Evolutionary conservation across 441 rosid genomes (phyloP).

Genomic region (Pelargonium citronellum): DNA sequence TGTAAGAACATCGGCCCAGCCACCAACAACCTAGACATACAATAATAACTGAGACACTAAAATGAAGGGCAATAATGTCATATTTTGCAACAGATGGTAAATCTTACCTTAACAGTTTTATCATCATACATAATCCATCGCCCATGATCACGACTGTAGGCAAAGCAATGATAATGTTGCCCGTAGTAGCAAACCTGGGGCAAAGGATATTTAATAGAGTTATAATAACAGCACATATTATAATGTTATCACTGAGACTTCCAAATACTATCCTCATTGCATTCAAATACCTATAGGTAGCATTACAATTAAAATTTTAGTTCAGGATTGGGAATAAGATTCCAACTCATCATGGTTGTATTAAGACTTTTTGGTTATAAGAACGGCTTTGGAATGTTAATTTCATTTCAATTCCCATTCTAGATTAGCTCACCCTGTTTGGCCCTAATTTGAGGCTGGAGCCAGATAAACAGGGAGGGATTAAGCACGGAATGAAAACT

Average conservation of each 20-base stretch:
- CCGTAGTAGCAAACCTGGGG: slow-evolving; percentile 90
- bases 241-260: background rate
- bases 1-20: slow-evolving; percentile 72
- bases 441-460: background rate
- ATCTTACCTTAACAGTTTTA: slow-evolving; percentile 76
- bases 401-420: too few relatives aligned
- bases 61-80: slow-evolving; percentile 5
- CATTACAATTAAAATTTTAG: too few relatives aligned
- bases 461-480: too few relatives aligned
- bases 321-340: too few relatives aligned
- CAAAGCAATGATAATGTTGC: slow-evolving; percentile 92
- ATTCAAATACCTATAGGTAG: background rate
- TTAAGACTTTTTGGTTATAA: too few relatives aligned
- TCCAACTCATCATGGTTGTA: too few relatives aligned
- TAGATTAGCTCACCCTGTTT: too few relatives aligned
- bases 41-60: slow-evolving; percentile 16
- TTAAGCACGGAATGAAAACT: too few relatives aligned
- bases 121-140: slow-evolving; percentile 95
- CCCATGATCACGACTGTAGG: slow-evolving; percentile 65
- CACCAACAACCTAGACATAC: slow-evolving; percentile 61
- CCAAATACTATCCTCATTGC: too few relatives aligned
- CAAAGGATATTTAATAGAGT: slow-evolving; percentile 15
- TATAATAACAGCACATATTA: background rate
- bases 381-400: too few relatives aligned
- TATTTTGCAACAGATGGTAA: slow-evolving; percentile 3